Percentiles rank a stretch among this genome's conserved stretches.
phyloP scores from a whole-genome alignment of 1,284 basidiomycete species.

The Puccinia triticina region DNA sequence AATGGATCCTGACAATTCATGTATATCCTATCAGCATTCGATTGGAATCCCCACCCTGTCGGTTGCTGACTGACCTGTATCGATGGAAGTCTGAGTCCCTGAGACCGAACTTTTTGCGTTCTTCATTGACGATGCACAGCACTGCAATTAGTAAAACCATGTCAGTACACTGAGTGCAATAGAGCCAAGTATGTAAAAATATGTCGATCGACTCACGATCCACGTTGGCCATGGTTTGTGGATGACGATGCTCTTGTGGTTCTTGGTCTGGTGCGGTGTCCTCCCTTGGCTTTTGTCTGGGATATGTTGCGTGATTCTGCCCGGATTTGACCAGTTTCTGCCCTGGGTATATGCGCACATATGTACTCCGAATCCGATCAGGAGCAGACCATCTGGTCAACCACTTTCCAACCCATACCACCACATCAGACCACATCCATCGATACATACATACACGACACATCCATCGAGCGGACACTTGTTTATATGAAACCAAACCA shows the following conservation, averaged over 20 bases:
- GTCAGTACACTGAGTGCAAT: not conserved
- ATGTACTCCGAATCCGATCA: not conserved
- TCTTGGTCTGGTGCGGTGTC: not conserved
- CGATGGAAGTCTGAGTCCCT: conserved; percentile 32
- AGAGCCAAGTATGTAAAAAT: not conserved
- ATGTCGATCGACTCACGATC: not conserved
- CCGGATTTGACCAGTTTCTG: not conserved
- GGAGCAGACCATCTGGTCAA: no score
- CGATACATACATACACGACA: no score
- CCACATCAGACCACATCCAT: no score
- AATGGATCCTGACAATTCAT: conserved; percentile 1
- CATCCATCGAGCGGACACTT: no score
- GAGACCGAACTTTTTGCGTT: conserved; percentile 40
- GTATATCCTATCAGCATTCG: not conserved
- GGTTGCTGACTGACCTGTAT: not conserved
- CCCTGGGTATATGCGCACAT: conserved; percentile 15
- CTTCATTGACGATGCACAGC: conserved; percentile 33
- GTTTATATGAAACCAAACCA: conserved; percentile 35
- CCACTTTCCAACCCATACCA: no score
- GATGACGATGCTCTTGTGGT: not conserved
- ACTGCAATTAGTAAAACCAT: not conserved
- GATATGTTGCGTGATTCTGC: no score
- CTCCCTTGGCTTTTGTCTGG: not conserved
- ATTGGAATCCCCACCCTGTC: not conserved
- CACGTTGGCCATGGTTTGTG: not conserved